Conservation (phyloP, 768 basidiomycete genomes). For the Phaffia australis region DNA sequence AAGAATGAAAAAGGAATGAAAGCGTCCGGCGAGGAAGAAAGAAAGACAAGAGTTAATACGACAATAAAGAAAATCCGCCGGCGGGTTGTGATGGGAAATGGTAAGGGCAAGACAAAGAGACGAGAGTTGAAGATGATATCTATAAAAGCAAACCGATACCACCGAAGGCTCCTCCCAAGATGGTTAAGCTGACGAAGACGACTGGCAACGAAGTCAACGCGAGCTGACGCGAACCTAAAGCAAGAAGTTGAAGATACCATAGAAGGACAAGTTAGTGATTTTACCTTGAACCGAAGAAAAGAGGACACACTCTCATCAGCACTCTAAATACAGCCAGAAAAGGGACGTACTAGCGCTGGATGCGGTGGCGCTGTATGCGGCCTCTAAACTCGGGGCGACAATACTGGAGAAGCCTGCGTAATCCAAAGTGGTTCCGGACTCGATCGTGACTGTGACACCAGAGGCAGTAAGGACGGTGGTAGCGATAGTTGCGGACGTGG, state of each 20-base stretch:
- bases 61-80: neutral
- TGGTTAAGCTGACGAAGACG: conserved; percentile 10
- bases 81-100: neutral
- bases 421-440: conserved; percentile 1
- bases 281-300: neutral
- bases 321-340: neutral
- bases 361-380: conserved; percentile 8
- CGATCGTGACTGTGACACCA: conserved; percentile 9
- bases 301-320: neutral
- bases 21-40: neutral
- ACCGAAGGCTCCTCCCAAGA: conserved; percentile 15
- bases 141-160: conserved; percentile 16
- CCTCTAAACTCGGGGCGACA: neutral
- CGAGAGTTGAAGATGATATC: neutral
- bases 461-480: neutral
- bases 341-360: conserved; percentile 2
- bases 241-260: neutral
- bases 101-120: neutral
- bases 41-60: neutral
- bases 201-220: conserved; percentile 6
- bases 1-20: neutral
- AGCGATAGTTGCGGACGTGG: neutral
- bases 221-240: neutral
- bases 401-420: conserved; percentile 1
- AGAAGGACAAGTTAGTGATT: neutral